A percentile compares a stretch with the other conserved stretches of the same genome.
phyloP scores from a whole-genome alignment of 1,284 basidiomycete genomes.

The Sporisorium reilianum region DNA sequence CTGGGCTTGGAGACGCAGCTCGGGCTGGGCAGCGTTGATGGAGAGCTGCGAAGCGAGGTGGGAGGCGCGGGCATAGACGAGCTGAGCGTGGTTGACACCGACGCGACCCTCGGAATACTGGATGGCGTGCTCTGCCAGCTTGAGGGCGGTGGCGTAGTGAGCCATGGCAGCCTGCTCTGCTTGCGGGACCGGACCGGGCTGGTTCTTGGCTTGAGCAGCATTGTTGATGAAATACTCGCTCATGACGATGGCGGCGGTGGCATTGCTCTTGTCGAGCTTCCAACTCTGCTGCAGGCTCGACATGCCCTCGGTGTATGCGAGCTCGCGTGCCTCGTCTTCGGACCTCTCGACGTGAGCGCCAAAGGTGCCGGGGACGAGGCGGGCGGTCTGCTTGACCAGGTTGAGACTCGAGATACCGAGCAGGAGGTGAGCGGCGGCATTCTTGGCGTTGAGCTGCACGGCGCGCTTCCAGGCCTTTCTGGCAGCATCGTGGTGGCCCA shows the following conservation, averaged over 20 bases:
- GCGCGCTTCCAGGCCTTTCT: conserved; percentile 67
- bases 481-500: conserved; percentile 62
- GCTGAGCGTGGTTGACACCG: conserved; percentile 59
- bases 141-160: conserved; percentile 60
- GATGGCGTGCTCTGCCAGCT: conserved; percentile 67
- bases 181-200: conserved; percentile 16
- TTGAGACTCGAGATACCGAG: conserved; percentile 65
- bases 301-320: conserved; percentile 63
- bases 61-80: conserved; percentile 62
- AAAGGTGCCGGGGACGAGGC: conserved; percentile 55
- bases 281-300: conserved; percentile 61
- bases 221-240: conserved; percentile 61
- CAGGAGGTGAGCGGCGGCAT: conserved; percentile 57
- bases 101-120: conserved; percentile 65
- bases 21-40: conserved; percentile 48
- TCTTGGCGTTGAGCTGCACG: conserved; percentile 41
- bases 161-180: conserved; percentile 42
- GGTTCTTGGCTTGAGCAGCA: conserved; percentile 37
- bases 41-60: conserved; percentile 60
- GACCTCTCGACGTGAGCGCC: conserved; percentile 52
- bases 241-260: conserved; percentile 64
- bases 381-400: conserved; percentile 50
- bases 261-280: conserved; percentile 65
- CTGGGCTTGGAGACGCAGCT: conserved; percentile 56
- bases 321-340: conserved; percentile 61